Conservation (phyloP, 805 yeast species). For the Saccharomycopsis sp. region DNA sequence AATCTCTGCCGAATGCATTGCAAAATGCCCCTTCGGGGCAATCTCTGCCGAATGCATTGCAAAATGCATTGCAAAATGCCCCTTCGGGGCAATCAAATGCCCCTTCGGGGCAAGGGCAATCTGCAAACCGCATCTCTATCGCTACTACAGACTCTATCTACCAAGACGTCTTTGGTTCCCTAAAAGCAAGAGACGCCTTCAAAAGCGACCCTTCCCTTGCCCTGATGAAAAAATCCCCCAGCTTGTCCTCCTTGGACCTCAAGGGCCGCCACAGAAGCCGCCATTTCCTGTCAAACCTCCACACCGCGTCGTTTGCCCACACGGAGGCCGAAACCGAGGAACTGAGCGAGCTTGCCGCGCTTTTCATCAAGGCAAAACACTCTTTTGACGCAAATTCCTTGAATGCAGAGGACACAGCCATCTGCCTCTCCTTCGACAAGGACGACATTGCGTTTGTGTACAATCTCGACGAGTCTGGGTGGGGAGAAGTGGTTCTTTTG, state of each 20-base stretch:
- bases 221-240: slow-evolving; percentile 19
- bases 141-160: slow-evolving; percentile 18
- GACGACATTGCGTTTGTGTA: slow-evolving; percentile 73
- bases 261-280: slow-evolving; percentile 17
- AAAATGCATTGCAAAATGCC: no score
- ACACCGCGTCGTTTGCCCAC: slow-evolving; percentile 6
- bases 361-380: slow-evolving; percentile 53
- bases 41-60: no score
- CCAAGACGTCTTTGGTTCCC: slow-evolving; percentile 18
- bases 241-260: slow-evolving; percentile 15
- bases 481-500: slow-evolving; percentile 79
- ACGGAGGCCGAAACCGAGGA: slow-evolving; percentile 8
- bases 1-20: no score
- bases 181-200: slow-evolving; percentile 10
- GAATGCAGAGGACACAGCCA: slow-evolving; percentile 60
- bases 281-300: slow-evolving; percentile 16
- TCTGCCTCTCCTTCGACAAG: slow-evolving; percentile 65
- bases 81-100: no score
- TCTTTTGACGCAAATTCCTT: slow-evolving; percentile 51
- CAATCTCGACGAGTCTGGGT: slow-evolving; percentile 72
- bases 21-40: no score
- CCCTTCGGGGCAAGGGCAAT: no score
- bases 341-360: slow-evolving; percentile 33
- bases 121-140: no score
- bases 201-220: slow-evolving; percentile 14